phyloP scores from a whole-genome alignment of 2,329 filamentous ascomycete genomes.

The Trichoderma guizhouense region DNA sequence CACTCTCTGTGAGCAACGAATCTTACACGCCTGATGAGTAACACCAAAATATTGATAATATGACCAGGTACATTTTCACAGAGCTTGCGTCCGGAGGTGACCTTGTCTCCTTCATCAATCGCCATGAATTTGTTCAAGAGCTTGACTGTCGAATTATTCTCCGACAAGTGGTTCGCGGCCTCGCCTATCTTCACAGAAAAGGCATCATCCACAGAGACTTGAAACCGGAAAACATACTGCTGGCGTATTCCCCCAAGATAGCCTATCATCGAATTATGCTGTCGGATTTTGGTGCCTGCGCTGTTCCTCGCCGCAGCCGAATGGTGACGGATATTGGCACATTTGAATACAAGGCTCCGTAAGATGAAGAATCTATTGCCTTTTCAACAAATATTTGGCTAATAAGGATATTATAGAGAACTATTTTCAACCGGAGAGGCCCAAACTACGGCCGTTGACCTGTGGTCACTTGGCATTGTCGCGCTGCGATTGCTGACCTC shows the following conservation, averaged over 20 bases:
- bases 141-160: slow-evolving; percentile 44
- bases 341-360: slow-evolving; percentile 49
- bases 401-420: slow-evolving; percentile 35
- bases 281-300: slow-evolving; percentile 52
- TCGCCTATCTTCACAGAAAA: slow-evolving; percentile 48
- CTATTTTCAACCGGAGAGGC: slow-evolving; percentile 24
- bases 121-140: slow-evolving; percentile 37
- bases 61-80: slow-evolving; percentile 51
- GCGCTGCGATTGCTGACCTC: slow-evolving; percentile 36
- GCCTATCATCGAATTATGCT: slow-evolving; percentile 46
- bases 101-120: slow-evolving; percentile 46
- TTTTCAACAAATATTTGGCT: neutral
- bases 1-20: slow-evolving; percentile 40
- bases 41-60: neutral
- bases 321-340: slow-evolving; percentile 48
- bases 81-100: slow-evolving; percentile 56
- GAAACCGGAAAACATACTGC: slow-evolving; percentile 53
- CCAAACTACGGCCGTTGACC: slow-evolving; percentile 43
- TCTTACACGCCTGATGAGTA: rapidly evolving
- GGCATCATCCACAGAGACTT: slow-evolving; percentile 52
- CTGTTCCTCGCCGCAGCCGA: slow-evolving; percentile 39
- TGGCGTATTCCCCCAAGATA: slow-evolving; percentile 43
- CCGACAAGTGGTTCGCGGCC: slow-evolving; percentile 44
- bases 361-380: slow-evolving; percentile 21
- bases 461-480: slow-evolving; percentile 53